Conservation (phyloP, 2,329 filamentous ascomycete genomes). For the Arthrocladium fulminans region DNA sequence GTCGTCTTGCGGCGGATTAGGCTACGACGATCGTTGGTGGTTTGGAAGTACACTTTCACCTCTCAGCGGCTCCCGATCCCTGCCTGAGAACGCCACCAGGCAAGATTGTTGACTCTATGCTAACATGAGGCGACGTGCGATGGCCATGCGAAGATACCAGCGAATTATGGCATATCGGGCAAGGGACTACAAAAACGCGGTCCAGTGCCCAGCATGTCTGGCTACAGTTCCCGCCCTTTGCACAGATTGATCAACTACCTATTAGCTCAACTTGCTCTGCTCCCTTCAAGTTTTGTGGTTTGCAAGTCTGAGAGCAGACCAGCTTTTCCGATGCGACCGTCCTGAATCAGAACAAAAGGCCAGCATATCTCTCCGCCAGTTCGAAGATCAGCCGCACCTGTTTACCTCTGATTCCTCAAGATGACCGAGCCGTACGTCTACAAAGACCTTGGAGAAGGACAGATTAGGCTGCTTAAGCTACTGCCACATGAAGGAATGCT, state of each 20-base stretch:
- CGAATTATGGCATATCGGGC: not conserved
- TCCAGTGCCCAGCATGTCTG: not conserved
- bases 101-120: not conserved
- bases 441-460: not conserved
- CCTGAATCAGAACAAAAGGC: not conserved
- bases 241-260: too few relatives aligned
- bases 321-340: too few relatives aligned
- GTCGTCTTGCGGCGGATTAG: too few relatives aligned
- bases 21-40: too few relatives aligned
- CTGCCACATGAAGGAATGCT: not conserved
- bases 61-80: not conserved
- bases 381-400: not conserved
- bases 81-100: not conserved
- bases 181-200: not conserved
- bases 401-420: not conserved
- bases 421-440: not conserved
- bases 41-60: not conserved
- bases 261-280: too few relatives aligned
- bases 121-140: not conserved
- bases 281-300: too few relatives aligned
- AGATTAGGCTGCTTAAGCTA: not conserved
- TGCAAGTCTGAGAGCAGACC: too few relatives aligned
- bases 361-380: not conserved
- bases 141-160: not conserved
- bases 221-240: not conserved